These are phyloP conservation scores for Funneliformis mosseae DNA, from an alignment of 192 early-diverging fungal genomes.

Conservation along the genomic window DNA sequence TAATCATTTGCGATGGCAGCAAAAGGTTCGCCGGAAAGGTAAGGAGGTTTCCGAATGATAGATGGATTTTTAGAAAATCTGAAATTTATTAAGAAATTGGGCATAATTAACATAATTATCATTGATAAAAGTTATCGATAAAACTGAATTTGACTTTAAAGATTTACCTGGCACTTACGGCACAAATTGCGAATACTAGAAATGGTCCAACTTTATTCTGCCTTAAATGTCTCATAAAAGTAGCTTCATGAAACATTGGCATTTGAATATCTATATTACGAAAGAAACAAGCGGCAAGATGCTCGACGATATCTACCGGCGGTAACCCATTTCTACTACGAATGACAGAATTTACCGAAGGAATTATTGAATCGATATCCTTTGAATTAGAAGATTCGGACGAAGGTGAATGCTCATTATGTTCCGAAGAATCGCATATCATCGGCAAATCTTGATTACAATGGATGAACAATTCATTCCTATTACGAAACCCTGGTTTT, in stretches of 20 bases:
- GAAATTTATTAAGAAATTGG: neutral
- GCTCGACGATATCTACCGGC: slow-evolving; percentile 47
- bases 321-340: slow-evolving; percentile 37
- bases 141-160: neutral
- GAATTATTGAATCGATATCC: neutral
- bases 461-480: neutral
- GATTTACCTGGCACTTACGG: slow-evolving; percentile 49
- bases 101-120: neutral
- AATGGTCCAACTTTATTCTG: slow-evolving; percentile 49
- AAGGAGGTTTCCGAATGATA: slow-evolving; percentile 50
- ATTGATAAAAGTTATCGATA: neutral
- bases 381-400: neutral
- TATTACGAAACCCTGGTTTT: slow-evolving; percentile 11
- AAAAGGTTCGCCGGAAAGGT: slow-evolving; percentile 55
- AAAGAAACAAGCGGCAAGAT: slow-evolving; percentile 54
- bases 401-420: neutral
- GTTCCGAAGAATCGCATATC: neutral
- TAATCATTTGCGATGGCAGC: slow-evolving; percentile 48
- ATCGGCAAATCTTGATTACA: neutral
- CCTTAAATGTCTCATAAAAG: slow-evolving; percentile 47
- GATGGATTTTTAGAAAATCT: slow-evolving; percentile 53
- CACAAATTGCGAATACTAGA: slow-evolving; percentile 49
- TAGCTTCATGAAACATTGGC: slow-evolving; percentile 54
- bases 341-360: too few relatives aligned
- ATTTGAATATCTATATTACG: slow-evolving; percentile 46